A percentile compares a stretch with the other conserved stretches of the same genome.
Conservation (phyloP, 2,329 filamentous ascomycete species). For the Pleomassaria siparia region DNA sequence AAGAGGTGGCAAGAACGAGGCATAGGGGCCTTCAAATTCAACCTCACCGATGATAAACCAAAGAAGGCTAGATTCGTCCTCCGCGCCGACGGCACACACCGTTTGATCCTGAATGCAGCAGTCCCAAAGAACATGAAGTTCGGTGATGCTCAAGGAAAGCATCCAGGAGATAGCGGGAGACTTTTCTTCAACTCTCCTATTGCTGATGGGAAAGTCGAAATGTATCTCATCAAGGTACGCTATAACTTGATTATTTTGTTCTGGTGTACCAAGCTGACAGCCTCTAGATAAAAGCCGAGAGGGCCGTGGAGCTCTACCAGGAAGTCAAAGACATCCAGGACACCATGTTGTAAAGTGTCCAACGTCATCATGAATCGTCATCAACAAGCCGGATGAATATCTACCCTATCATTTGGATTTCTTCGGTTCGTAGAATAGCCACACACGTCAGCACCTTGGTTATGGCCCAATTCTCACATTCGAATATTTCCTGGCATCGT, state of each 20-base stretch:
- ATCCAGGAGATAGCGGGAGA: conserved; percentile 68
- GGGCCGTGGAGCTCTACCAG: conserved; percentile 12
- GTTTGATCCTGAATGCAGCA: conserved; percentile 82
- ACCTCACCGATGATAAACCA: conserved; percentile 47
- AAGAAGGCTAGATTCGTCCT: conserved; percentile 75
- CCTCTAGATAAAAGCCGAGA: conserved; percentile 12
- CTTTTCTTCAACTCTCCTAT: conserved; percentile 64
- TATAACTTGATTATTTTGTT: not conserved
- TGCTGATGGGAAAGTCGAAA: conserved; percentile 52
- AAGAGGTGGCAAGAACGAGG: conserved; percentile 89
- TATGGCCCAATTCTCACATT: not conserved
- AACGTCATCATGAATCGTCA: no score
- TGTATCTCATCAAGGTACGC: conserved; percentile 61
- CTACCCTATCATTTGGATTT: conserved; percentile 2
- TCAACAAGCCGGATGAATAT: not conserved
- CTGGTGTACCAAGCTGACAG: conserved; percentile 4
- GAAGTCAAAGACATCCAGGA: conserved; percentile 5
- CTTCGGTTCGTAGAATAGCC: not conserved
- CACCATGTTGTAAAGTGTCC: conserved; percentile 1
- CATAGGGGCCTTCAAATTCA: conserved; percentile 80
- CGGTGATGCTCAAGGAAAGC: conserved; percentile 62
- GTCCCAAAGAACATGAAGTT: conserved; percentile 79
- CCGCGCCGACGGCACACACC: conserved; percentile 85
- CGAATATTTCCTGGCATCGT: not conserved
- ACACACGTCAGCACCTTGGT: not conserved